phyloP scores from a whole-genome alignment of 75 land plant species.

The Ceratopteris richardii region DNA sequence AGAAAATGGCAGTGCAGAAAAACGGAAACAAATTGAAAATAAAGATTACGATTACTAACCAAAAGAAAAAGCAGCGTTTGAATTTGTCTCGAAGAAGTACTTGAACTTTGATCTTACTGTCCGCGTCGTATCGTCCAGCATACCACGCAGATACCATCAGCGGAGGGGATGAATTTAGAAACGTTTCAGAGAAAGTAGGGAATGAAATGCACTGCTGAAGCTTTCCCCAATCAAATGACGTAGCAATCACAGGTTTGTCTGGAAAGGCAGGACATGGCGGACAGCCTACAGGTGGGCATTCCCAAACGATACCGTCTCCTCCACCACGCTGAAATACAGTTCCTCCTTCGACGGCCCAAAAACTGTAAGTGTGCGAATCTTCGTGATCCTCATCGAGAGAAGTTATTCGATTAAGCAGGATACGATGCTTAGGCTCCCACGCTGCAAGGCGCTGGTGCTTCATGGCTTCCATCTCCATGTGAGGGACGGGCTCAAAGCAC shows the following conservation, averaged over 20 bases:
- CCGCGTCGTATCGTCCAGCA: constrained; percentile 16
- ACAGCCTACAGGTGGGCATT: constrained; percentile 18
- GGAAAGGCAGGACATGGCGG: constrained; percentile 21
- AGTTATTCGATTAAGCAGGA: constrained; percentile 19
- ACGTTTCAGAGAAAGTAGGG: constrained; percentile 30
- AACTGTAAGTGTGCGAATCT: constrained; percentile 15
- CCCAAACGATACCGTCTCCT: constrained; percentile 32
- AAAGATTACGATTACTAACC: no score
- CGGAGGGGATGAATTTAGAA: constrained; percentile 26
- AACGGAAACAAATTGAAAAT: no score
- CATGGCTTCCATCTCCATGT: constrained; percentile 18
- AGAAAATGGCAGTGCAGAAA: no score
- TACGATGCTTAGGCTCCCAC: constrained; percentile 31
- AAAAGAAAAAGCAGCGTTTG: constrained; percentile 14
- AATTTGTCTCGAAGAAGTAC: constrained; percentile 21
- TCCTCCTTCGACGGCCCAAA: constrained; percentile 32
- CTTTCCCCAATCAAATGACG: constrained; percentile 33
- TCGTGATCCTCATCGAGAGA: constrained; percentile 15
- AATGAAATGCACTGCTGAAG: constrained; percentile 28
- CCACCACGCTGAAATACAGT: constrained; percentile 34
- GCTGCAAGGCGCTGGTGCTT: constrained; percentile 16
- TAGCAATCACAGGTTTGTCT: constrained; percentile 20
- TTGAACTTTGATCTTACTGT: constrained; percentile 8
- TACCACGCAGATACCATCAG: constrained; percentile 23
- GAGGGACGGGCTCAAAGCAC: constrained; percentile 15